Conservation (phyloP, 2,329 filamentous ascomycete genomes). For the Fusarium annulatum region DNA sequence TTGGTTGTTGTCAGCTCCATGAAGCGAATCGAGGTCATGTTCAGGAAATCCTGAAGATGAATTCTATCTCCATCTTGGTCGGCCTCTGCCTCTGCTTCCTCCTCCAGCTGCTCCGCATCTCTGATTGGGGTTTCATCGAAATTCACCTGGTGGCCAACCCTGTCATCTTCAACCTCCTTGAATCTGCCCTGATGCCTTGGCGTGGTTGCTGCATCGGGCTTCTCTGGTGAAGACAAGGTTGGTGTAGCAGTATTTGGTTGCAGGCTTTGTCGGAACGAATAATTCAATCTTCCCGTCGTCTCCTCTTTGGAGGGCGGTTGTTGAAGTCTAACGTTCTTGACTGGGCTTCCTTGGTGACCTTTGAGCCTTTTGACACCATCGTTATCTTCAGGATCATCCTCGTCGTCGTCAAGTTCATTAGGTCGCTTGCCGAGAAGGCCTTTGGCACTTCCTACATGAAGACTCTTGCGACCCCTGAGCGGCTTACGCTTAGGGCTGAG, state of each 20-base stretch:
- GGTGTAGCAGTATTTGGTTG: slow-evolving; percentile 59
- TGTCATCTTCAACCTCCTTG: slow-evolving; percentile 62
- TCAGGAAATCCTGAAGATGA: slow-evolving; percentile 90
- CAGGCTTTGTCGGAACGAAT: slow-evolving; percentile 60
- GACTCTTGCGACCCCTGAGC: slow-evolving; percentile 76
- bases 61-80: slow-evolving; percentile 71
- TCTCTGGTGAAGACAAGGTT: slow-evolving; percentile 60
- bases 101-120: slow-evolving; percentile 56
- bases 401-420: slow-evolving; percentile 71
- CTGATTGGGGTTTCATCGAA: slow-evolving; percentile 56
- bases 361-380: slow-evolving; percentile 76
- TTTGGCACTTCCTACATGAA: slow-evolving; percentile 78
- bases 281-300: slow-evolving; percentile 68
- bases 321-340: slow-evolving; percentile 78
- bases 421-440: slow-evolving; percentile 81
- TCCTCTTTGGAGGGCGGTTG: slow-evolving; percentile 76
- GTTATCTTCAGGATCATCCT: slow-evolving; percentile 68
- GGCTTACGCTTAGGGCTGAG: slow-evolving; percentile 79
- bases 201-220: slow-evolving; percentile 59
- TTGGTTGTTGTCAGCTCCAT: slow-evolving; percentile 99
- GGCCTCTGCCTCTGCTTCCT: slow-evolving; percentile 60
- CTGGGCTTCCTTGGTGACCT: slow-evolving; percentile 77
- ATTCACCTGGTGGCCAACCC: slow-evolving; percentile 57
- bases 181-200: slow-evolving; percentile 68
- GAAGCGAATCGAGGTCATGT: slow-evolving; percentile 96